A percentile compares a stretch with the other conserved stretches of the same genome.
phyloP scores from a whole-genome alignment of 768 basidiomycete species.

The Rhizopogon vinicolor region DNA sequence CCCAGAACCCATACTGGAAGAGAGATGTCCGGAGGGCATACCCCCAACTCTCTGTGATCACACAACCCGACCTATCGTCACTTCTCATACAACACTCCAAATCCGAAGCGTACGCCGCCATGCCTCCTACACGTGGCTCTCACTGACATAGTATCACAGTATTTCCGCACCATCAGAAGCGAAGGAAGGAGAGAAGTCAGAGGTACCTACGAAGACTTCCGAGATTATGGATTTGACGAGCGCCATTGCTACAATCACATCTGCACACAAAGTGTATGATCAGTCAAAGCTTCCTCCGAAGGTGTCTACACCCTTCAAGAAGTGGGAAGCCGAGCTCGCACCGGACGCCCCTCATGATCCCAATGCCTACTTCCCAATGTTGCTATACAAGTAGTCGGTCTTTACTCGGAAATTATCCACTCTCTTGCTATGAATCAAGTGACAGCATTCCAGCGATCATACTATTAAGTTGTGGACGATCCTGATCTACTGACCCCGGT shows the following conservation, averaged over 20 bases:
- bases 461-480: conserved; percentile 12
- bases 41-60: conserved; percentile 87
- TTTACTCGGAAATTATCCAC: background rate
- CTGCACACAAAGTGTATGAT: conserved; percentile 52
- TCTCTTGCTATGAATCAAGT: background rate
- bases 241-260: conserved; percentile 65
- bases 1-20: conserved; percentile 94
- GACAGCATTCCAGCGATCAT: conserved; percentile 28
- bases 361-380: conserved; percentile 82
- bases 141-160: conserved; percentile 28
- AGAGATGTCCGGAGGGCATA: conserved; percentile 91
- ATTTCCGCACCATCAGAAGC: conserved; percentile 47
- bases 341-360: conserved; percentile 82
- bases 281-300: conserved; percentile 67
- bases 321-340: conserved; percentile 70
- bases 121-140: background rate
- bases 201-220: conserved; percentile 40
- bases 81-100: conserved; percentile 79
- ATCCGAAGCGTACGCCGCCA: conserved; percentile 51
- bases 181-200: conserved; percentile 31
- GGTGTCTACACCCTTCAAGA: conserved; percentile 61
- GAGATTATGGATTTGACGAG: conserved; percentile 59
- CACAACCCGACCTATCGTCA: conserved; percentile 75
- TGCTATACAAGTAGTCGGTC: conserved; percentile 45
- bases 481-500: background rate